Evolutionary conservation across 2,329 filamentous ascomycete species (phyloP), one percentile per base, ranked within the genome.

Genomic region (Reticulascus tulasneorum): DNA sequence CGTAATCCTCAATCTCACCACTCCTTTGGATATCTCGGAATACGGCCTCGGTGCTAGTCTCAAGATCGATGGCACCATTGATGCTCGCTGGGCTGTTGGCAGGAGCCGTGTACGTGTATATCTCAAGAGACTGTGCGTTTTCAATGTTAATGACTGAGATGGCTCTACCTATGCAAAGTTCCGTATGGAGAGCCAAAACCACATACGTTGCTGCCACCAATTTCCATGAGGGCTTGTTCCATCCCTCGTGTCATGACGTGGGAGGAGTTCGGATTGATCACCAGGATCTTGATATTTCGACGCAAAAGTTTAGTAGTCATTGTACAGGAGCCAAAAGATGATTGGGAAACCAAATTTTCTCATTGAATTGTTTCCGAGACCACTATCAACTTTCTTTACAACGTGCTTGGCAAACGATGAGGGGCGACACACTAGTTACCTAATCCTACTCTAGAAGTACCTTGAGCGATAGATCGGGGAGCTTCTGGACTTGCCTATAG

Each of bases 261-360:
- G 1, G 82, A 87, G 3, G 84, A 88, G 62, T 93, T 93, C 22
- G 86, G 86, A 53, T 93, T 91, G 50, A 91, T 71, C 42, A 91
- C 67, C 25, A 91, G 70, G 44, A 90, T 78, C 44, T 59, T 70
- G 45, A 60, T 62, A 18, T 47, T 48, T 40, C 49, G 50, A 23
- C 56, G 51, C 13, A 59, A 44, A 17, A 54, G 40, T 11, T 45
- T 44, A 23, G 52, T 54, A 9, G 54, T 35, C 56, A 59, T 60
- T 21, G 10, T 43, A 23, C n/a, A n/a, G n/a, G n/a, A n/a, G n/a
- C n/a, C n/a, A n/a, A n/a, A n/a, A n/a, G n/a, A n/a, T n/a, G n/a
- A n/a, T n/a, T n/a, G n/a, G n/a, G n/a, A n/a, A n/a, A n/a, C n/a
- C n/a, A n/a, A n/a, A n/a, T n/a, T n/a, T n/a, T n/a, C n/a, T n/a